Evolutionary conservation across 2,329 filamentous ascomycete genomes (phyloP).

Genomic region (Neopestalotiopsis clavispora): DNA sequence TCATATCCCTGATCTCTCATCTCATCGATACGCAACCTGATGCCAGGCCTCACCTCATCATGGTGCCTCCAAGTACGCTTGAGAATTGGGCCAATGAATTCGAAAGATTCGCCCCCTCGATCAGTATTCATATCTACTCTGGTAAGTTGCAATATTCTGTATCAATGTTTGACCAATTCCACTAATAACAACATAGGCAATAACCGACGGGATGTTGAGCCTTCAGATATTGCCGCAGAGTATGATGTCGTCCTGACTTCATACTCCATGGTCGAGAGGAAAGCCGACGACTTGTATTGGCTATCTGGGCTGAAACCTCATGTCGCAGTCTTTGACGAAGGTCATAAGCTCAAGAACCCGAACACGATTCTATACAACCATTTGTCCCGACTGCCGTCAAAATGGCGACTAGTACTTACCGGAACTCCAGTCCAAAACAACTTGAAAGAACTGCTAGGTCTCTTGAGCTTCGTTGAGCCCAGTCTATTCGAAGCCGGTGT

Average conservation of each 20-base stretch:
- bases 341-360: constrained; percentile 89
- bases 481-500: constrained; percentile 73
- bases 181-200: constrained; percentile 61
- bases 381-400: constrained; percentile 75
- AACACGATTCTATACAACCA: constrained; percentile 81
- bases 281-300: constrained; percentile 53
- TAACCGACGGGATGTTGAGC: constrained; percentile 67
- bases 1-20: constrained; percentile 89
- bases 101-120: constrained; percentile 77
- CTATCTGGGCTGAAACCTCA: constrained; percentile 55
- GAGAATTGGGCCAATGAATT: constrained; percentile 98
- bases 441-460: constrained; percentile 85
- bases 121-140: constrained; percentile 74
- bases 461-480: constrained; percentile 94
- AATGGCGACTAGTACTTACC: constrained; percentile 86
- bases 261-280: constrained; percentile 61
- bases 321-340: constrained; percentile 85
- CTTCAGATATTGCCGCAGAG: constrained; percentile 64
- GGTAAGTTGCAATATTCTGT: constrained; percentile 8
- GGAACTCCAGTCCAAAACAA: constrained; percentile 97
- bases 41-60: constrained; percentile 77
- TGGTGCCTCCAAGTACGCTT: constrained; percentile 91
- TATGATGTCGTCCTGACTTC: constrained; percentile 67
- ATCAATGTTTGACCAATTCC: not conserved
- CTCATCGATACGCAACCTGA: constrained; percentile 68